Evolutionary conservation across 2,329 filamentous ascomycete species (phyloP).

Genomic region (Mycogone perniciosa): DNA sequence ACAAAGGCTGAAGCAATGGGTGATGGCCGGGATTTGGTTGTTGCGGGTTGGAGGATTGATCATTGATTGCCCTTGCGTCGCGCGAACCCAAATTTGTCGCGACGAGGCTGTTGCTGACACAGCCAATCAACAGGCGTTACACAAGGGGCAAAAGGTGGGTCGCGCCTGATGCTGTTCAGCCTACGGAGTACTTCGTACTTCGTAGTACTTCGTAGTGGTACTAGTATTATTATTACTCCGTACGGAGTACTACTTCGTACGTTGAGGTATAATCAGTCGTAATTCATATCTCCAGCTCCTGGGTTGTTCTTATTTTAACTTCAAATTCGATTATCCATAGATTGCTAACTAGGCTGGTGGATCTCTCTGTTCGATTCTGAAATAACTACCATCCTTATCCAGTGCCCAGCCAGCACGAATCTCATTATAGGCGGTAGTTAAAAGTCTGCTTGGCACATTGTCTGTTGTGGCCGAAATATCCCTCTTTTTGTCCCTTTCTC

Average conservation of each 20-base stretch:
- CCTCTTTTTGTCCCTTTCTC: slow-evolving; percentile 8
- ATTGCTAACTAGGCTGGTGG: background rate
- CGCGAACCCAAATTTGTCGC: slow-evolving; percentile 33
- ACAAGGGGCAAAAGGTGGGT: slow-evolving; percentile 16
- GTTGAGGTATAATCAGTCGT: background rate
- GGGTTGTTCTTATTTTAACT: slow-evolving; percentile 7
- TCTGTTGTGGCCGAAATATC: slow-evolving; percentile 5
- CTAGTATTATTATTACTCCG: background rate
- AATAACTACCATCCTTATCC: background rate
- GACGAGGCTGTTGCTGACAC: slow-evolving; percentile 25
- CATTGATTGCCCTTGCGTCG: slow-evolving; percentile 8
- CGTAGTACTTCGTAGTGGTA: background rate
- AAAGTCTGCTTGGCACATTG: background rate
- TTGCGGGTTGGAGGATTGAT: slow-evolving; percentile 8
- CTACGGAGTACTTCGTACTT: background rate
- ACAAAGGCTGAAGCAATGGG: slow-evolving; percentile 7
- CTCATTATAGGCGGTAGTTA: background rate
- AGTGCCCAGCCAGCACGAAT: background rate
- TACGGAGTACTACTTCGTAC: background rate
- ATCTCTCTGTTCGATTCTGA: background rate
- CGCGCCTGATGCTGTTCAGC: background rate
- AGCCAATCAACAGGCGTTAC: slow-evolving; percentile 21
- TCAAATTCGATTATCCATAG: background rate
- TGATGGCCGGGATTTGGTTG: background rate
- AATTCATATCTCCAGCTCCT: background rate